A percentile compares a stretch with the other conserved stretches of the same genome.
phyloP scores from a whole-genome alignment of 2,329 filamentous ascomycete species.

The Ophiocordyceps australis region DNA sequence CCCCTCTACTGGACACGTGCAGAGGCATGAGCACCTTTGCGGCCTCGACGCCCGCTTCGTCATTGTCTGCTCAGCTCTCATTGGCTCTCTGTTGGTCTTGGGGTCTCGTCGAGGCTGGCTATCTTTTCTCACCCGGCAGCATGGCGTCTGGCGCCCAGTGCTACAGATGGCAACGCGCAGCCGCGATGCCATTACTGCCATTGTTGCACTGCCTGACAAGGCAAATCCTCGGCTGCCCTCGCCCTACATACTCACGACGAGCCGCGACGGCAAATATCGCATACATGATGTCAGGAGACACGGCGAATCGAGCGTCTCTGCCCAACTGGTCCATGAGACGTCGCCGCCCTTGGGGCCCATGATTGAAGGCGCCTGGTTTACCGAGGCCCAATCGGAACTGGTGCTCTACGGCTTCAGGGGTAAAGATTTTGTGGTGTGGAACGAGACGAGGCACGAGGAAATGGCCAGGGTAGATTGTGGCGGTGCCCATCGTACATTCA shows the following conservation, averaged over 20 bases:
- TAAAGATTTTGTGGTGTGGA: constrained; percentile 66
- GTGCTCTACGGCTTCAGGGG: constrained; percentile 68
- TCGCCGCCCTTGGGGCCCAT: constrained; percentile 55
- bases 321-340: constrained; percentile 46
- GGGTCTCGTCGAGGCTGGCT: constrained; percentile 35
- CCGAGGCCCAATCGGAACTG: constrained; percentile 28
- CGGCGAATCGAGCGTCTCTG: constrained; percentile 4
- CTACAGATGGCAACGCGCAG: constrained; percentile 20
- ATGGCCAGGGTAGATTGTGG: constrained; percentile 63
- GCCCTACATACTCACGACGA: constrained; percentile 47
- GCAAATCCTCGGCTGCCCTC: constrained; percentile 3
- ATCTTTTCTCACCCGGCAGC: constrained; percentile 12
- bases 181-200: constrained; percentile 49
- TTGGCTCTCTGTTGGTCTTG: constrained; percentile 24
- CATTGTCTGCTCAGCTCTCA: constrained; percentile 24
- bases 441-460: constrained; percentile 52
- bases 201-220: constrained; percentile 27
- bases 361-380: constrained; percentile 55
- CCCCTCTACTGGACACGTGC: constrained; percentile 9
- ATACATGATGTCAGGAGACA: constrained; percentile 30
- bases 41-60: constrained; percentile 29
- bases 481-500: constrained; percentile 66
- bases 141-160: constrained; percentile 9
- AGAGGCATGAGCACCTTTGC: constrained; percentile 12
- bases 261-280: constrained; percentile 59